phyloP scores from a whole-genome alignment of 2,329 filamentous ascomycete species.

The Neophaeococcomyces aloes region DNA sequence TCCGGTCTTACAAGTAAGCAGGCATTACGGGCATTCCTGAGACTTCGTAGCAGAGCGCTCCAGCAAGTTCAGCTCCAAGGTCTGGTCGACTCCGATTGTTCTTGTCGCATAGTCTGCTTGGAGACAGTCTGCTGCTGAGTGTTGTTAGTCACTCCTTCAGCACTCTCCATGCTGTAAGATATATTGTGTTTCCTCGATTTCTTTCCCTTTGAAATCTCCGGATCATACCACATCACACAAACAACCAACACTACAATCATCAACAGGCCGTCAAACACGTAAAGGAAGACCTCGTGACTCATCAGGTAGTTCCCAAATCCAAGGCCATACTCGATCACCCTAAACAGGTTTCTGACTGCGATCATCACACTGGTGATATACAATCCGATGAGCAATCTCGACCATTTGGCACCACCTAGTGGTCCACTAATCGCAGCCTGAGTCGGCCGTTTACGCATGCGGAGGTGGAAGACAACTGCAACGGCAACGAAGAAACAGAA shows the following conservation, averaged over 20 bases:
- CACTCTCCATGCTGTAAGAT: no score
- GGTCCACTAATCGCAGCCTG: constrained; percentile 22
- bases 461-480: constrained; percentile 40
- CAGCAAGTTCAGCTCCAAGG: no score
- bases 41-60: no score
- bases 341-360: constrained; percentile 24
- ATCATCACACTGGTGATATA: constrained; percentile 23
- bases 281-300: constrained; percentile 25
- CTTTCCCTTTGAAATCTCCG: constrained; percentile 4
- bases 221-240: constrained; percentile 12
- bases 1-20: no score
- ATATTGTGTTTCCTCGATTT: no score
- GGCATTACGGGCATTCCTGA: no score
- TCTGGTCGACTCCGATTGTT: no score
- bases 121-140: no score
- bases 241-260: constrained; percentile 24
- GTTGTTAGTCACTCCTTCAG: no score
- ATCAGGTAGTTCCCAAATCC: constrained; percentile 25
- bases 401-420: constrained; percentile 26
- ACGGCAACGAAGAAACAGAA: constrained; percentile 47
- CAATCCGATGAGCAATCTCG: constrained; percentile 27
- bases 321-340: constrained; percentile 25
- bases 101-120: no score
- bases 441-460: constrained; percentile 27
- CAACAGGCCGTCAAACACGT: constrained; percentile 25